phyloP scores from a whole-genome alignment of 2,329 filamentous ascomycete genomes.

The Microdochium bolleyi region DNA sequence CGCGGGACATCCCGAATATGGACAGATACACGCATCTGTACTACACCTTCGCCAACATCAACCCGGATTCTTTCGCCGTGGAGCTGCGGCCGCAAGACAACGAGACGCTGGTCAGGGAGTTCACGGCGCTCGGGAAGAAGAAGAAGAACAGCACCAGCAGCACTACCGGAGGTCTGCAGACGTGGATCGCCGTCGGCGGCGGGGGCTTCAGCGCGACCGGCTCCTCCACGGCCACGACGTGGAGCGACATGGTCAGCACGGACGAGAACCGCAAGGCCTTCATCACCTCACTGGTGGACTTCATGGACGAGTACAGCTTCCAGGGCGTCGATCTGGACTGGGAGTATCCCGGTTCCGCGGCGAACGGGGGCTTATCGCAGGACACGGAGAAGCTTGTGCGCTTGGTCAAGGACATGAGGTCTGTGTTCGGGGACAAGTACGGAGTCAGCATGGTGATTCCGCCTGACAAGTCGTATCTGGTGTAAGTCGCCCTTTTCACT shows the following conservation, averaged over 20 bases:
- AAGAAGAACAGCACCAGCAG: neutral
- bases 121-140: neutral
- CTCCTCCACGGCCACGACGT: conserved; percentile 13
- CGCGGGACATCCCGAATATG: conserved; percentile 22
- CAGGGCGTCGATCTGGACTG: conserved; percentile 27
- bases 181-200: conserved; percentile 23
- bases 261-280: conserved; percentile 4
- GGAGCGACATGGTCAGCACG: conserved; percentile 4
- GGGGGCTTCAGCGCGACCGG: conserved; percentile 19
- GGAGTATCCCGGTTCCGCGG: conserved; percentile 16
- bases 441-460: conserved; percentile 4
- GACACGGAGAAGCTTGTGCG: conserved; percentile 38
- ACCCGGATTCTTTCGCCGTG: conserved; percentile 15
- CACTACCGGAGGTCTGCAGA: conserved; percentile 11
- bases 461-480: conserved; percentile 1
- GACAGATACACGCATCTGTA: conserved; percentile 22
- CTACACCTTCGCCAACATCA: conserved; percentile 20
- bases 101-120: conserved; percentile 2
- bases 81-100: conserved; percentile 11
- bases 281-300: conserved; percentile 4
- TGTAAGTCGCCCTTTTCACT: conserved; percentile 1
- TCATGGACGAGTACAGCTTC: conserved; percentile 10
- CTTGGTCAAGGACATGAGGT: neutral
- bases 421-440: conserved; percentile 1
- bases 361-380: conserved; percentile 9